Evolutionary conservation across 2,329 filamentous ascomycete genomes (phyloP), one percentile per base, ranked within the genome.

Genomic region (Sporothrix humicola): DNA sequence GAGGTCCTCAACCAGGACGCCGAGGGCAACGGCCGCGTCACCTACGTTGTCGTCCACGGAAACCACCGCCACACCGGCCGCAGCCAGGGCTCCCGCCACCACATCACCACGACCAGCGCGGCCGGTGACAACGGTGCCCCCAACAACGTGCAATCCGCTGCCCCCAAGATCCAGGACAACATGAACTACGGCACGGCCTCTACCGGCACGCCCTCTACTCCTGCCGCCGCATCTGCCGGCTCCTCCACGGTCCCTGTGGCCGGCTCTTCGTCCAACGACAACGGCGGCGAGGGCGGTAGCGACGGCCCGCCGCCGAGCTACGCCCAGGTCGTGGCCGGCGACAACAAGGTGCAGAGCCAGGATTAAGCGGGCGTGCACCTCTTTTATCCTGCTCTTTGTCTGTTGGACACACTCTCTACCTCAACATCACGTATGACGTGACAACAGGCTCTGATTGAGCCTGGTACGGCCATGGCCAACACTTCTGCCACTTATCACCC

Each of bases 321-420:
- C 82, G 92, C 93, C 17, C 93, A 98, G 83, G 95, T 94, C 66
- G 91, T 98, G 74, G 91, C 91, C 79, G 94, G 93, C 0, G 95
- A 98, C 80, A 84, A 98, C 83, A 98, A 98, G 88, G 87, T 98
- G 69, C 96, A 98, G 86, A 87, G 82, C 20, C 85, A 87, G 73
- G 87, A 90, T 74, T 90, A 85, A 73, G 37, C 7, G 4, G 31
- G 31, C 31, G n/a, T n/a, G n/a, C n/a, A n/a, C n/a, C n/a, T n/a
- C n/a, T n/a, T n/a, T n/a, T n/a, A n/a, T n/a, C n/a, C n/a, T n/a
- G n/a, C n/a, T n/a, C n/a, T n/a, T n/a, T n/a, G n/a, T n/a, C n/a
- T n/a, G n/a, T n/a, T n/a, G n/a, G n/a, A n/a, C n/a, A n/a, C n/a
- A n/a, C n/a, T n/a, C n/a, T n/a, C n/a, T n/a, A n/a, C n/a, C n/a